Conservation (phyloP, 192 early-diverging fungal genomes). For the Lobosporangium transversale region DNA sequence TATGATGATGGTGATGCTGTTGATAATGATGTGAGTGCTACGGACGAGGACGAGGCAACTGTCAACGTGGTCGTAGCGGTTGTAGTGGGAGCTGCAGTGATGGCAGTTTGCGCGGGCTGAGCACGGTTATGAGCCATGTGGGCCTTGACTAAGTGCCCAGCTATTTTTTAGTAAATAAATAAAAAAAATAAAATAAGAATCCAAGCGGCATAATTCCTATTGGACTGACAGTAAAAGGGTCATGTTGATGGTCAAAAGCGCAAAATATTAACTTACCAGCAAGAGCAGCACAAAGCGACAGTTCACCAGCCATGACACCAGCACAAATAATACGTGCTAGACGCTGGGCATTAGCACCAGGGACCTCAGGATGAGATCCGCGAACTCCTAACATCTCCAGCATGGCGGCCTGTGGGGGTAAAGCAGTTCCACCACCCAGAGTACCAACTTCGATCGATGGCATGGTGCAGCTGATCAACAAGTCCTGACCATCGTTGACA, state of each 20-base stretch:
- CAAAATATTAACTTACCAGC: slow-evolving; percentile 57
- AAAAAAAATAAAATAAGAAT: neutral
- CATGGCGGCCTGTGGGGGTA: slow-evolving; percentile 87
- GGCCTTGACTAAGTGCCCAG: slow-evolving; percentile 88
- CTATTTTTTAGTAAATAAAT: slow-evolving; percentile 16
- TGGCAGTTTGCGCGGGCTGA: slow-evolving; percentile 41
- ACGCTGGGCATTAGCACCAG: slow-evolving; percentile 87
- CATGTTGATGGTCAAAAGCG: neutral
- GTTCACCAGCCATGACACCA: slow-evolving; percentile 92
- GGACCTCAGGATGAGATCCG: slow-evolving; percentile 78
- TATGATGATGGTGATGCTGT: slow-evolving; percentile 20
- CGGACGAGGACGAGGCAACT: neutral
- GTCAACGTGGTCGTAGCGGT: slow-evolving; percentile 2
- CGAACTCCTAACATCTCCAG: slow-evolving; percentile 89
- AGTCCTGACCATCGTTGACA: slow-evolving; percentile 77
- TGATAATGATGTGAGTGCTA: slow-evolving; percentile 7
- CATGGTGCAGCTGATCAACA: slow-evolving; percentile 93
- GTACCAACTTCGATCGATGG: slow-evolving; percentile 95
- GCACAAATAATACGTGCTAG: slow-evolving; percentile 89
- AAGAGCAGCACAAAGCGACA: slow-evolving; percentile 85
- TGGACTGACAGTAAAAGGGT: neutral
- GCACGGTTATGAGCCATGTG: slow-evolving; percentile 91
- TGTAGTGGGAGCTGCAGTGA: slow-evolving; percentile 8
- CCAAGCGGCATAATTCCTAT: neutral
- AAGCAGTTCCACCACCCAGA: slow-evolving; percentile 87